Evolutionary conservation across 1,284 basidiomycete genomes (phyloP).

Genomic region (Taiwanofungus camphoratus): DNA sequence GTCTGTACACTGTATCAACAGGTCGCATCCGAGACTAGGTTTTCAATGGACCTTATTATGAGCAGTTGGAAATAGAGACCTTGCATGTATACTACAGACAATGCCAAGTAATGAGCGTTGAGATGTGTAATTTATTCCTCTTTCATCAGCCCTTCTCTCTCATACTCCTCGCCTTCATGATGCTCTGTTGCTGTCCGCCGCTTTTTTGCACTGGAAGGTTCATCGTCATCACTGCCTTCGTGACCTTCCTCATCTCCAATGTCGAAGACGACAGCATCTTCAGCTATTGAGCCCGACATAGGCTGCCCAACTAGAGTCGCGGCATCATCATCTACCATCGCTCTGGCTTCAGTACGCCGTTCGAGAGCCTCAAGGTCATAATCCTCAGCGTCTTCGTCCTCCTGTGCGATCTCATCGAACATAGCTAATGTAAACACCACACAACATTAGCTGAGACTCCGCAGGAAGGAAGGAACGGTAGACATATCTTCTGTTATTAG

Average conservation of each 20-base stretch:
- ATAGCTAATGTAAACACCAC: slow-evolving; percentile 62
- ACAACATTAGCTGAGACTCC: slow-evolving; percentile 25
- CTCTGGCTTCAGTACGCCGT: slow-evolving; percentile 37
- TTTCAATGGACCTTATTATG: slow-evolving; percentile 15
- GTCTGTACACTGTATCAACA: slow-evolving; percentile 77
- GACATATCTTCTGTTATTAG: slow-evolving; percentile 85
- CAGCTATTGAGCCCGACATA: slow-evolving; percentile 42
- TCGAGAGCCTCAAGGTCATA: slow-evolving; percentile 81
- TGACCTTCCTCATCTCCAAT: slow-evolving; percentile 80
- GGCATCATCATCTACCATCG: slow-evolving; percentile 56
- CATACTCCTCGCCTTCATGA: slow-evolving; percentile 39
- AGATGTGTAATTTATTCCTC: slow-evolving; percentile 27
- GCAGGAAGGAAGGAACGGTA: slow-evolving; percentile 3
- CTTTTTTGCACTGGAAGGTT: slow-evolving; percentile 41
- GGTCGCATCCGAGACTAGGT: slow-evolving; percentile 69
- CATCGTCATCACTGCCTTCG: slow-evolving; percentile 52
- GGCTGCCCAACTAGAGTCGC: slow-evolving; percentile 59
- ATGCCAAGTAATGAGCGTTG: slow-evolving; percentile 27
- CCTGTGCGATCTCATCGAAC: slow-evolving; percentile 82
- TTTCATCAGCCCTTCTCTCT: slow-evolving; percentile 61
- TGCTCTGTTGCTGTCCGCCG: slow-evolving; percentile 39
- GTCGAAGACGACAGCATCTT: slow-evolving; percentile 85
- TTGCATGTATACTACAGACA: slow-evolving; percentile 48
- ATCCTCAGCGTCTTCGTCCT: slow-evolving; percentile 90
- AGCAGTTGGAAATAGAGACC: slow-evolving; percentile 17